These are phyloP conservation scores for Madurella fahalii DNA, from an alignment of 2,329 filamentous ascomycete species.

Conservation along the genomic window DNA sequence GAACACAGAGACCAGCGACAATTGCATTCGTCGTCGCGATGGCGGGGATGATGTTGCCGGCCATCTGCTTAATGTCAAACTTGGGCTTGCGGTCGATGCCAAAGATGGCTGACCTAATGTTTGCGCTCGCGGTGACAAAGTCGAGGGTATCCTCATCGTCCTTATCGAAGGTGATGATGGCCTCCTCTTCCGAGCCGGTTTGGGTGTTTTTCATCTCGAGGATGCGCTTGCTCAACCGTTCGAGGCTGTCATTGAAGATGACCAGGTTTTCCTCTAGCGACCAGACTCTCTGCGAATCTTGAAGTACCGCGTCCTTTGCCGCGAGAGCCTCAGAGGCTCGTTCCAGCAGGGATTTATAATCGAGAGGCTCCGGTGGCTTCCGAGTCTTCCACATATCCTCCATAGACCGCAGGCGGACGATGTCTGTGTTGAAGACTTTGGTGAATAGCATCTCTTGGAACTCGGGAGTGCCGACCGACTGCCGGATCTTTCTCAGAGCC, in stretches of 20 bases:
- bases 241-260: conserved; percentile 81
- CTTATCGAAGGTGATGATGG: conserved; percentile 87
- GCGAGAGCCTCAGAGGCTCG: conserved; percentile 45
- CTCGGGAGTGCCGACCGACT: conserved; percentile 70
- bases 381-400: conserved; percentile 95
- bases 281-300: conserved; percentile 75
- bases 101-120: conserved; percentile 85
- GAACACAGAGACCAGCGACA: conserved; percentile 84
- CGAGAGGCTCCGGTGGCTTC: conserved; percentile 66
- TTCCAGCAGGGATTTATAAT: conserved; percentile 59
- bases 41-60: conserved; percentile 96
- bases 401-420: conserved; percentile 77
- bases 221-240: conserved; percentile 70
- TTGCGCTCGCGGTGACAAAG: conserved; percentile 87
- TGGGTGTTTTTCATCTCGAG: conserved; percentile 54
- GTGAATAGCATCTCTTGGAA: conserved; percentile 82
- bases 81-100: conserved; percentile 83
- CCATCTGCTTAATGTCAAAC: conserved; percentile 99
- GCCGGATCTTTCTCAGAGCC: conserved; percentile 76
- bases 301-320: conserved; percentile 52
- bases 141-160: conserved; percentile 93
- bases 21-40: conserved; percentile 98
- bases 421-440: conserved; percentile 86
- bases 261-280: conserved; percentile 75
- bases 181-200: conserved; percentile 47